Conservation (phyloP, 192 early-diverging fungal genomes). For the Glomus cerebriforme region DNA sequence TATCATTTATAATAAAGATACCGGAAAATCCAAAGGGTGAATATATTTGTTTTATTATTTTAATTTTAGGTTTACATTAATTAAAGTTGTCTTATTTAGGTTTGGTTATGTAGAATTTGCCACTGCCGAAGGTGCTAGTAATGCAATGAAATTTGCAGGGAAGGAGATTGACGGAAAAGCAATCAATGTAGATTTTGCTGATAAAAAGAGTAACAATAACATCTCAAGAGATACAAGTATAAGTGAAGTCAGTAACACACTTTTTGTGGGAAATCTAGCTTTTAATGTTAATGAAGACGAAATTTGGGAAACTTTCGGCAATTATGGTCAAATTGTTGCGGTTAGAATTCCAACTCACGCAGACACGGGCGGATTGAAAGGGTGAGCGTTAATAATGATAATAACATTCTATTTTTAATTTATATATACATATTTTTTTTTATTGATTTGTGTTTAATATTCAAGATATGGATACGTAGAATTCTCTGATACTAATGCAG, state of each 20-base stretch:
- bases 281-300: conserved; percentile 65
- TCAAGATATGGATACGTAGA: conserved; percentile 86
- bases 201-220: conserved; percentile 46
- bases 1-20: conserved; percentile 73
- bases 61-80: neutral
- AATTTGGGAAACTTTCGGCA: conserved; percentile 56
- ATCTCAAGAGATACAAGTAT: conserved; percentile 45
- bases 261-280: conserved; percentile 82
- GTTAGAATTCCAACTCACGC: conserved; percentile 75
- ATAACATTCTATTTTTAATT: conserved; percentile 23
- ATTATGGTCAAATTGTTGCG: conserved; percentile 64
- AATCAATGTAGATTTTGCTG: conserved; percentile 76
- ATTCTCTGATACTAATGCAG: conserved; percentile 67
- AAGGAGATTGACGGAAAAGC: conserved; percentile 81
- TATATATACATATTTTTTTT: neutral
- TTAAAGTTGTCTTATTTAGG: conserved; percentile 41
- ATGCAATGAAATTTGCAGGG: conserved; percentile 67
- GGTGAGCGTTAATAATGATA: conserved; percentile 40
- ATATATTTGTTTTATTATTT: neutral
- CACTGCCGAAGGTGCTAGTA: conserved; percentile 60
- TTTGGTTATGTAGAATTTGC: conserved; percentile 92
- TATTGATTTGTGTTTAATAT: neutral
- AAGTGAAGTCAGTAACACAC: conserved; percentile 66
- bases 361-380: conserved; percentile 75
- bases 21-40: conserved; percentile 75